phyloP scores from a whole-genome alignment of 2,329 filamentous ascomycete species.

The Fusarium pseudonygamai region DNA sequence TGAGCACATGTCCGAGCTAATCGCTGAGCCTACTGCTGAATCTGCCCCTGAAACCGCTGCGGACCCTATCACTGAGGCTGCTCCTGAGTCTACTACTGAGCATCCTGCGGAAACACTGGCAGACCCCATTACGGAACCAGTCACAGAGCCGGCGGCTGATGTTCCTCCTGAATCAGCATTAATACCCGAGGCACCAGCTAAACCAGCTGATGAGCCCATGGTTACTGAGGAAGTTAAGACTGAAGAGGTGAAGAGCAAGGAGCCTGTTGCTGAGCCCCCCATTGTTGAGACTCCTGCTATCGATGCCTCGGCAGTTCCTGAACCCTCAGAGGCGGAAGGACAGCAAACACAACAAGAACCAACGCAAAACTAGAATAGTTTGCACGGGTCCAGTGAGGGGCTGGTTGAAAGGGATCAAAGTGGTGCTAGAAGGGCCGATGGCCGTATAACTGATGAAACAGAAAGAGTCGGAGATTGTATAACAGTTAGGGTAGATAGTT shows the following conservation, averaged over 20 bases:
- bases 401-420: not conserved
- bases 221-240: conserved; percentile 7
- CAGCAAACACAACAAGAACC: conserved; percentile 17
- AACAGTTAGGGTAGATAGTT: conserved; percentile 11
- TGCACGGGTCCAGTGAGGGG: not conserved
- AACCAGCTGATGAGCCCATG: conserved; percentile 2
- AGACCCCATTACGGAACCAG: not conserved
- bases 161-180: conserved; percentile 10
- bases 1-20: not conserved
- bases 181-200: conserved; percentile 17
- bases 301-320: not conserved
- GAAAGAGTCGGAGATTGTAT: conserved; percentile 32
- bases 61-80: not conserved
- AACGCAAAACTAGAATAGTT: not conserved
- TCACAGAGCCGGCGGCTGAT: not conserved
- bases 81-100: not conserved
- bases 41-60: not conserved
- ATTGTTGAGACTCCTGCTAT: conserved; percentile 6
- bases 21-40: not conserved
- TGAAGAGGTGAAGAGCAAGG: conserved; percentile 14
- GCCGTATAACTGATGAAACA: not conserved
- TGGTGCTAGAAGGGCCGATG: not conserved
- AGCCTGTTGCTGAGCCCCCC: not conserved
- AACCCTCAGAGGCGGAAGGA: not conserved
- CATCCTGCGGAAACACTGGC: not conserved